phyloP scores from a whole-genome alignment of 2,329 filamentous ascomycete genomes.

The Fusarium armeniacum region DNA sequence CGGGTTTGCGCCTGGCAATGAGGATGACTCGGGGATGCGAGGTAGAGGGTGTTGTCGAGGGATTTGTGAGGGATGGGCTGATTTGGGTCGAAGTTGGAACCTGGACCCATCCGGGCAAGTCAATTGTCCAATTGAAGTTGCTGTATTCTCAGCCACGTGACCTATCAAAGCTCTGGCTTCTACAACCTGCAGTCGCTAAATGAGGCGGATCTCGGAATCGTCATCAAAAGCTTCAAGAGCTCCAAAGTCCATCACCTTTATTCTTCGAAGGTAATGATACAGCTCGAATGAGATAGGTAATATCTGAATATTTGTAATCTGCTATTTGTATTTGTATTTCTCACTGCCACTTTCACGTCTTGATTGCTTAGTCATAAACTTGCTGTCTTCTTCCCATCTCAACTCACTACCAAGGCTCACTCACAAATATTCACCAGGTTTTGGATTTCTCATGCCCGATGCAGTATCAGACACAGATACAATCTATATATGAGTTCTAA shows the following conservation, averaged over 20 bases:
- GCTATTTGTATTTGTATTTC: neutral
- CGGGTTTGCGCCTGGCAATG: constrained; percentile 45
- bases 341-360: neutral
- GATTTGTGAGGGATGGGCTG: constrained; percentile 64
- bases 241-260: neutral
- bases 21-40: constrained; percentile 44
- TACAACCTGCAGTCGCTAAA: constrained; percentile 24
- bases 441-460: neutral
- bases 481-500: accelerated
- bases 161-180: constrained; percentile 29
- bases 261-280: accelerated
- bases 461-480: neutral
- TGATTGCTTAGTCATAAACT: neutral
- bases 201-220: constrained; percentile 30
- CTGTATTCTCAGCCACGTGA: constrained; percentile 53
- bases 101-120: constrained; percentile 49
- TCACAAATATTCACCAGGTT: neutral
- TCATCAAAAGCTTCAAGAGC: constrained; percentile 32
- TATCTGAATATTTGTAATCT: neutral
- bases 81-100: constrained; percentile 57
- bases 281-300: accelerated
- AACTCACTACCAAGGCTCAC: neutral
- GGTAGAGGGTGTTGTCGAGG: constrained; percentile 55
- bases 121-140: constrained; percentile 56
- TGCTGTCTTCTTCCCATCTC: neutral